Conservation (phyloP, 2,329 filamentous ascomycete genomes). For the Apiospora hydei region DNA sequence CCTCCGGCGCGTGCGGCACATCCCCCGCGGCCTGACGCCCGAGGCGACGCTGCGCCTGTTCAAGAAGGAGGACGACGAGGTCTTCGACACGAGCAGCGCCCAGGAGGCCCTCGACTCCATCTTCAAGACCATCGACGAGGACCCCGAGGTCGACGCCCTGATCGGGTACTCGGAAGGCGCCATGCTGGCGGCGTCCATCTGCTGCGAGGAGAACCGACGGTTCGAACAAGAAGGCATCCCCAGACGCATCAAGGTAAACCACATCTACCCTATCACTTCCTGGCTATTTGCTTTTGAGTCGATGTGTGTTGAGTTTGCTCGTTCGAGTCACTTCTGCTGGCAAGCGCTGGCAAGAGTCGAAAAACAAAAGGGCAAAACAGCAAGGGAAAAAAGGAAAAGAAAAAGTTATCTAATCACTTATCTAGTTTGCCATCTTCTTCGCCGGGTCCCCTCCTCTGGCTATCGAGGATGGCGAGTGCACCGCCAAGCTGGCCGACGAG, state of each 20-base stretch:
- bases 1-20: slow-evolving; percentile 26
- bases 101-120: slow-evolving; percentile 23
- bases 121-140: slow-evolving; percentile 29
- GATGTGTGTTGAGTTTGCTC: no score
- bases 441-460: slow-evolving; percentile 52
- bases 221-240: slow-evolving; percentile 40
- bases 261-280: no score
- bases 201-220: slow-evolving; percentile 23
- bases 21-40: slow-evolving; percentile 24
- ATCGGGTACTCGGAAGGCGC: slow-evolving; percentile 30
- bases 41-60: slow-evolving; percentile 29
- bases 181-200: slow-evolving; percentile 24
- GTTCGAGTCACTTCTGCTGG: no score
- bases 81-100: slow-evolving; percentile 18
- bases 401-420: slow-evolving; percentile 24
- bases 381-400: no score
- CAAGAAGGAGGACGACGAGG: background rate
- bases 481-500: slow-evolving; percentile 45
- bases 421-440: slow-evolving; percentile 49
- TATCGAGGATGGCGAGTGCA: slow-evolving; percentile 40
- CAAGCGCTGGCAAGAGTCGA: no score
- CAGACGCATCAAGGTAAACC: slow-evolving; percentile 45
- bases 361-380: no score
- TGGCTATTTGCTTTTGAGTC: no score
- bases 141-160: slow-evolving; percentile 29